These are phyloP conservation scores for Populus deltoides DNA, from an alignment of 345 rosid genomes.

Conservation along the genomic window DNA sequence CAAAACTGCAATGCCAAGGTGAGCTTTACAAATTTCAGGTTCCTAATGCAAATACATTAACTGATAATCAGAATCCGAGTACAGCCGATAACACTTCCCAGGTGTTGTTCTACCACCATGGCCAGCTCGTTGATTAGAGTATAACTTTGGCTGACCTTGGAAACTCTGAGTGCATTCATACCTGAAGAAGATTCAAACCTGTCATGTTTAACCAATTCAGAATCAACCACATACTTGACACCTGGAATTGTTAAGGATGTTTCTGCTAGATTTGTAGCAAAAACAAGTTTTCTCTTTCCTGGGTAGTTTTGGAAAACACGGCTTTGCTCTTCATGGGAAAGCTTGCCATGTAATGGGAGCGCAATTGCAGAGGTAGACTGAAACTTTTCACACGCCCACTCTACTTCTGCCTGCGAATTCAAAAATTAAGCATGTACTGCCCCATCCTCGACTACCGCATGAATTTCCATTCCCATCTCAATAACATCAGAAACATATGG, in stretches of 20 bases:
- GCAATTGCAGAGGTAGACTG: conserved; percentile 50
- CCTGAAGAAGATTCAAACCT: conserved; percentile 71
- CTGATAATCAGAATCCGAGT: conserved; percentile 48
- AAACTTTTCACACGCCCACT: conserved; percentile 85
- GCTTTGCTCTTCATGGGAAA: conserved; percentile 63
- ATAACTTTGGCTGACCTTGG: conserved; percentile 67
- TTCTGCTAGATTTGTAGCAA: conserved; percentile 93
- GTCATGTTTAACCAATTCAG: conserved; percentile 80
- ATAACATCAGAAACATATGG: conserved; percentile 62
- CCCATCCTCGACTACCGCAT: conserved; percentile 63
- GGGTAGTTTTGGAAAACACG: conserved; percentile 55
- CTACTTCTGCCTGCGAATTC: conserved; percentile 85
- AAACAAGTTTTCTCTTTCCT: conserved; percentile 78
- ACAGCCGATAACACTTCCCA: conserved; percentile 78
- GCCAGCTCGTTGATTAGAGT: conserved; percentile 76
- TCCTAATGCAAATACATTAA: conserved; percentile 62
- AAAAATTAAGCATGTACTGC: conserved; percentile 70
- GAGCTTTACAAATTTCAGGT: conserved; percentile 87
- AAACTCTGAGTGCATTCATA: conserved; percentile 74
- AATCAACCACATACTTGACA: conserved; percentile 81
- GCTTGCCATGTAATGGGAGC: conserved; percentile 85
- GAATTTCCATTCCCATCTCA: conserved; percentile 52
- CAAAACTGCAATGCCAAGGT: conserved; percentile 82
- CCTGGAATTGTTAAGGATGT: conserved; percentile 95
- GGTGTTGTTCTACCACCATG: conserved; percentile 96